Percentiles rank a stretch among this genome's conserved stretches.
These are phyloP conservation scores for Gastroboletus turbinatus DNA, from an alignment of 1,284 basidiomycete species.

Conservation along the genomic window DNA sequence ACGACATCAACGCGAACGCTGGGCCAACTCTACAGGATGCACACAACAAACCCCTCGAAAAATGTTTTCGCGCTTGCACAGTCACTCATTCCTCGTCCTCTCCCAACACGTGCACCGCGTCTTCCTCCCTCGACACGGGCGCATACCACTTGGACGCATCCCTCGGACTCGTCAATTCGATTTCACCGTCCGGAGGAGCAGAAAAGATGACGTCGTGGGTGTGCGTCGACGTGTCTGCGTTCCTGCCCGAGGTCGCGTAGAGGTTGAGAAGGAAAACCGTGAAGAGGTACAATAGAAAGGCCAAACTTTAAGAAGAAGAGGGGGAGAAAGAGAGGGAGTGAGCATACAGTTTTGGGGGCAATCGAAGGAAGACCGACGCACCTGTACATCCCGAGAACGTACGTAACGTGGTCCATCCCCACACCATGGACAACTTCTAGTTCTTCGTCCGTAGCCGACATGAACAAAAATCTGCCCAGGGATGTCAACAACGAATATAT, in stretches of 20 bases:
- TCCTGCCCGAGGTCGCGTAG: conserved; percentile 60
- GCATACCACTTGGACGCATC: conserved; percentile 41
- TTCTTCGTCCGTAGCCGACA: conserved; percentile 92
- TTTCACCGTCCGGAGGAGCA: conserved; percentile 22
- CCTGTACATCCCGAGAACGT: conserved; percentile 83
- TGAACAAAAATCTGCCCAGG: conserved; percentile 67
- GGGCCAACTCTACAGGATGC: background rate
- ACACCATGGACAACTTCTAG: conserved; percentile 63
- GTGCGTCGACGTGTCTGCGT: conserved; percentile 37
- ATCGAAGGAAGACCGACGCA: background rate
- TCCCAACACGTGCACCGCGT: conserved; percentile 34
- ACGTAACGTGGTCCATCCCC: conserved; percentile 88
- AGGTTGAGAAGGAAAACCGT: conserved; percentile 59
- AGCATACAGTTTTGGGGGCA: background rate
- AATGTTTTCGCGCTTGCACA: background rate
- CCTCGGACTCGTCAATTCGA: conserved; percentile 32
- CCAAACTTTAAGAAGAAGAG: conserved; percentile 43
- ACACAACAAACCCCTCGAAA: background rate
- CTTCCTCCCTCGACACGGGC: conserved; percentile 36
- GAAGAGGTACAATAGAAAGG: conserved; percentile 77
- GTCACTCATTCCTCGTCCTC: conserved; percentile 31
- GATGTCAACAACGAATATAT: background rate
- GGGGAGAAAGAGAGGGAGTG: background rate
- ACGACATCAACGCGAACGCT: no score
- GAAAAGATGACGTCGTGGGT: conserved; percentile 21